phyloP scores from a whole-genome alignment of 140 eudicot genomes.

The Oenanthe javanica region DNA sequence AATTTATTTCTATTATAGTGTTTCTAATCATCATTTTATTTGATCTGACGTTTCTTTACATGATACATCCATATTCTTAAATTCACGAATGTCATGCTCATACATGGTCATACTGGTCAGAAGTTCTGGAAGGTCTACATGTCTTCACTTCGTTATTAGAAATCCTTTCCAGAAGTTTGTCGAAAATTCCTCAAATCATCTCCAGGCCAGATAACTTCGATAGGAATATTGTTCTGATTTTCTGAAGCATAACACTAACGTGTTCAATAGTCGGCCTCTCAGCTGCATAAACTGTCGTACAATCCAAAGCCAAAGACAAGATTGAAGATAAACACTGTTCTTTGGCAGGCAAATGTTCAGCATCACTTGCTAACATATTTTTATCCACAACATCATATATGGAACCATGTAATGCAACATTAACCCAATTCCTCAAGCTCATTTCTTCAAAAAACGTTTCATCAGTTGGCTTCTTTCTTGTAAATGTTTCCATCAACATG shows the following conservation, averaged over 20 bases:
- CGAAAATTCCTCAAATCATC: background rate
- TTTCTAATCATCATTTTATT: too few relatives aligned
- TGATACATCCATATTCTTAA: background rate
- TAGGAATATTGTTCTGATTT: background rate
- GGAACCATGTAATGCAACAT: background rate
- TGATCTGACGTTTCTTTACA: too few relatives aligned
- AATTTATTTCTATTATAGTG: background rate
- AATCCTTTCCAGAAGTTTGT: background rate
- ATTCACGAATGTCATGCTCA: background rate
- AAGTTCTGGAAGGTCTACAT: too few relatives aligned
- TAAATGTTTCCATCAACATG: conserved; percentile 4
- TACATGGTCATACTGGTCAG: background rate
- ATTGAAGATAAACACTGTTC: background rate
- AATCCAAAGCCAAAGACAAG: conserved; percentile 4
- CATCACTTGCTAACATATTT: background rate
- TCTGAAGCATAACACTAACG: background rate
- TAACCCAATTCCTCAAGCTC: background rate
- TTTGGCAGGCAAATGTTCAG: background rate
- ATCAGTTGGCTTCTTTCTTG: conserved; percentile 11
- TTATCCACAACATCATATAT: background rate
- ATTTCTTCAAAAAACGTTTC: background rate
- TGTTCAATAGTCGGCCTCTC: conserved; percentile 1
- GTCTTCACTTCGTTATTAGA: too few relatives aligned
- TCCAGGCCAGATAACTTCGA: background rate
- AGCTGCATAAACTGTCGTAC: background rate